Conservation (phyloP, 2,329 filamentous ascomycete genomes). For the Talaromyces albobiverticillius region DNA sequence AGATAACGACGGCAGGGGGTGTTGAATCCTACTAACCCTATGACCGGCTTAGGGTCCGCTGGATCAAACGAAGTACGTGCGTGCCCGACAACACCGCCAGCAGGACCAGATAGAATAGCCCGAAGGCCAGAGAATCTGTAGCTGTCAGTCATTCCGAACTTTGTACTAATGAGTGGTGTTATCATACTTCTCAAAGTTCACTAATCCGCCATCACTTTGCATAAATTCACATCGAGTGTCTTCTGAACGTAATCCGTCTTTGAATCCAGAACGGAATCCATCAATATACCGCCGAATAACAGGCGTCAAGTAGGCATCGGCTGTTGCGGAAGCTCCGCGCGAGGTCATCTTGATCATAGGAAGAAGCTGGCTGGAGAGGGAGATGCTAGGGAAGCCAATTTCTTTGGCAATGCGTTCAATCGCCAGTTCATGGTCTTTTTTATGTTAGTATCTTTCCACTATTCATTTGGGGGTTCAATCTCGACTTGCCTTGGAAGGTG, state of each 20-base stretch:
- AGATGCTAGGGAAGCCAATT: constrained; percentile 69
- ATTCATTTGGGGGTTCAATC: too few species aligned
- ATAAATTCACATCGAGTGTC: constrained; percentile 13
- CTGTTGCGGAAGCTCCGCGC: constrained; percentile 68
- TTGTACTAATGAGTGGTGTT: constrained; percentile 19
- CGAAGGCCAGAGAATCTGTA: constrained; percentile 71
- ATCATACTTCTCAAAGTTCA: constrained; percentile 12
- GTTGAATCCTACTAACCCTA: not conserved
- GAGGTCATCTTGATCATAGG: constrained; percentile 76
- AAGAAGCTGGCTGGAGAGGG: constrained; percentile 71
- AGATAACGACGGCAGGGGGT: not conserved
- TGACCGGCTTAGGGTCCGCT: constrained; percentile 70
- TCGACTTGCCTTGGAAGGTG: constrained; percentile 59
- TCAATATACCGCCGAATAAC: constrained; percentile 67
- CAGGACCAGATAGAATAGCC: constrained; percentile 81
- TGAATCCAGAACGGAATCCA: constrained; percentile 58
- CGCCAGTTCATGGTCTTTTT: constrained; percentile 65
- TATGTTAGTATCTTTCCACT: not conserved
- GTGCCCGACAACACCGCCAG: constrained; percentile 89
- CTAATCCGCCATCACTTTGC: constrained; percentile 13
- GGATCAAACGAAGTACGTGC: constrained; percentile 86
- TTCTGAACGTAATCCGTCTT: constrained; percentile 58
- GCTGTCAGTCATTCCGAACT: constrained; percentile 59
- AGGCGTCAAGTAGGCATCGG: constrained; percentile 72
- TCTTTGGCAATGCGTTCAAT: constrained; percentile 70